Conservation (phyloP, 208 protist genomes). For the Herpetomonas tarakana region DNA sequence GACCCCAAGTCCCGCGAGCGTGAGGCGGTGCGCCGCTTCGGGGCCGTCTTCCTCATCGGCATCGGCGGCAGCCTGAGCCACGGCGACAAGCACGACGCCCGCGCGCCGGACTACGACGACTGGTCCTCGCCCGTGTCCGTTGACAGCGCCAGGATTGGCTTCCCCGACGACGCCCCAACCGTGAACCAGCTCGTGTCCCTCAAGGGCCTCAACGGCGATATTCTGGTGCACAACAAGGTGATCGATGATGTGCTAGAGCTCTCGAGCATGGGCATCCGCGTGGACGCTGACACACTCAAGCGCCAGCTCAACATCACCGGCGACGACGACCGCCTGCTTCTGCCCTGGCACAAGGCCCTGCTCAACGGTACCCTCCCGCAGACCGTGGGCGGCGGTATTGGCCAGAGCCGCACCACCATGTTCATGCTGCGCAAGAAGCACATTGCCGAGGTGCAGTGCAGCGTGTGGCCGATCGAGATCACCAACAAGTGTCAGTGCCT, state of each 20-base stretch:
- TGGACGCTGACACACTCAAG: conserved; percentile 72
- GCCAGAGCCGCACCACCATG: conserved; percentile 87
- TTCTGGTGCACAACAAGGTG: conserved; percentile 83
- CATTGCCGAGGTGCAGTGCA: conserved; percentile 91
- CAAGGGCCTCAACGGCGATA: conserved; percentile 88
- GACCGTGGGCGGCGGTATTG: conserved; percentile 85
- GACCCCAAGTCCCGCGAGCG: conserved; percentile 83
- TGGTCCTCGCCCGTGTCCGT: conserved; percentile 78
- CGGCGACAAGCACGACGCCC: conserved; percentile 78
- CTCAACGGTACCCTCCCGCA: conserved; percentile 75
- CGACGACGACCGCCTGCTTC: conserved; percentile 53
- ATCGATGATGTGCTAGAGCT: conserved; percentile 87
- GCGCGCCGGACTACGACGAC: conserved; percentile 92
- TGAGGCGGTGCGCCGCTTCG: conserved; percentile 61
- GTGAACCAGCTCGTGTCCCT: conserved; percentile 55
- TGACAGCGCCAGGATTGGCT: conserved; percentile 25
- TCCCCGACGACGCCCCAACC: conserved; percentile 32
- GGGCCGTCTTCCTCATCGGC: conserved; percentile 89
- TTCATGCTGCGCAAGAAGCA: conserved; percentile 88
- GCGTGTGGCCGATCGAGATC: conserved; percentile 71
- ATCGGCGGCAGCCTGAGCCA: conserved; percentile 83
- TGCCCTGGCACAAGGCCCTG: conserved; percentile 77
- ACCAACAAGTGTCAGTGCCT: conserved; percentile 22
- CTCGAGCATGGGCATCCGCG: conserved; percentile 91
- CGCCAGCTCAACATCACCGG: conserved; percentile 75